These are phyloP conservation scores for Ministeria vibrans DNA, from an alignment of 78 protist genomes.

Conservation along the genomic window DNA sequence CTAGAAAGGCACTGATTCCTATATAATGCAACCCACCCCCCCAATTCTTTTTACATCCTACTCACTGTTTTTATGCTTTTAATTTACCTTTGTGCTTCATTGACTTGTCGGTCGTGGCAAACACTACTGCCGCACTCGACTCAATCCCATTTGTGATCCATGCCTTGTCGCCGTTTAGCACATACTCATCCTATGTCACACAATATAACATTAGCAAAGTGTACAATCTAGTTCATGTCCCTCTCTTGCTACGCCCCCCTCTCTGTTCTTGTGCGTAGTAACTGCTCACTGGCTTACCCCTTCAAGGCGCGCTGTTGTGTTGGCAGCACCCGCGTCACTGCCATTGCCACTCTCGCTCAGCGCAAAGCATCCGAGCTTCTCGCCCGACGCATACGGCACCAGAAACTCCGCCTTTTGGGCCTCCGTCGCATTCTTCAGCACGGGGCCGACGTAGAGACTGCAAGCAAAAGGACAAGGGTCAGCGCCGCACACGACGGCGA, in stretches of 20 bases:
- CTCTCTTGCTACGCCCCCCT: no score
- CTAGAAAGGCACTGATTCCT: constrained; percentile 93
- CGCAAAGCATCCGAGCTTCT: constrained; percentile 81
- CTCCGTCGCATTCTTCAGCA: constrained; percentile 58
- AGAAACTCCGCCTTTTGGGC: constrained; percentile 60
- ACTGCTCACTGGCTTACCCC: constrained; percentile 48
- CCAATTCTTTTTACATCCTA: no score
- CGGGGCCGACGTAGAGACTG: constrained; percentile 36
- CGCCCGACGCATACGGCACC: constrained; percentile 45
- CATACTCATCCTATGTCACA: background rate
- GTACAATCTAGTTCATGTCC: no score
- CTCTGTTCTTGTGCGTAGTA: no score
- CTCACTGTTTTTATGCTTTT: no score
- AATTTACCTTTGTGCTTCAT: constrained; percentile 34
- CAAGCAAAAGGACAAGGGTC: background rate
- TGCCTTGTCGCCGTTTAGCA: constrained; percentile 69
- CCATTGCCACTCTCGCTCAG: constrained; percentile 81
- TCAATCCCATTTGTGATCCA: constrained; percentile 88
- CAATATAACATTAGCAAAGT: background rate
- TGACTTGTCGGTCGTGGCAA: constrained; percentile 40
- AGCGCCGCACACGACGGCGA: background rate
- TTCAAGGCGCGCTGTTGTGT: constrained; percentile 58
- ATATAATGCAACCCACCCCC: no score
- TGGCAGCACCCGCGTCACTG: constrained; percentile 83
- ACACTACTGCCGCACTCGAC: constrained; percentile 23